Conservation (phyloP, 306 rosid species). For the Coriaria nepalensis region DNA sequence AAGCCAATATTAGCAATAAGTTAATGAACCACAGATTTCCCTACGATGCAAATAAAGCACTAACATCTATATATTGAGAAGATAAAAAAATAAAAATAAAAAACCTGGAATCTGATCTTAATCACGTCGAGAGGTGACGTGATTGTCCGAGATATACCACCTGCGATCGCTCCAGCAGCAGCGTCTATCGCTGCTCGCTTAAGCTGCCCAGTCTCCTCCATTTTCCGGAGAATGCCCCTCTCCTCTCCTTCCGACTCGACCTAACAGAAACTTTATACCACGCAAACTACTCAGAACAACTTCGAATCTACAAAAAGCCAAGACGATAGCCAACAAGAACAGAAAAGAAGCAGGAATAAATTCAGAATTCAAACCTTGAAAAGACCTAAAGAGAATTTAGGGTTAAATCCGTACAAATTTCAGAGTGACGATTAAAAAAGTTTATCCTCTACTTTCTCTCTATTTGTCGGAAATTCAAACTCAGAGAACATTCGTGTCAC, state of each 20-base stretch:
- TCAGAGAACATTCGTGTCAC: conserved; percentile 2
- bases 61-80: not conserved
- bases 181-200: conserved; percentile 57
- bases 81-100: conserved; percentile 2
- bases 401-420: too few species aligned
- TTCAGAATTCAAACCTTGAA: too few species aligned
- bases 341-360: too few species aligned
- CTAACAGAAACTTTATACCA: conserved; percentile 17
- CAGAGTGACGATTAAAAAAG: too few species aligned
- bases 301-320: not conserved
- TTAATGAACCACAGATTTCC: too few species aligned
- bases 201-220: conserved; percentile 60
- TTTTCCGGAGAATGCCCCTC: conserved; percentile 21
- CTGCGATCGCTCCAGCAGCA: conserved; percentile 74
- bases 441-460: too few species aligned
- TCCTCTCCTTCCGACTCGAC: conserved; percentile 17
- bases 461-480: not conserved
- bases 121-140: conserved; percentile 95
- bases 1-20: too few species aligned
- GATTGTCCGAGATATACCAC: conserved; percentile 73
- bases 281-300: not conserved
- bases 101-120: conserved; percentile 90
- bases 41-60: too few species aligned
- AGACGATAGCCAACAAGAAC: not conserved
- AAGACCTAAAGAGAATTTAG: too few species aligned